Evolutionary conservation across 2,329 filamentous ascomycete species (phyloP), one percentile per base, ranked within the genome.

Genomic region (Ophiostoma populinum): DNA sequence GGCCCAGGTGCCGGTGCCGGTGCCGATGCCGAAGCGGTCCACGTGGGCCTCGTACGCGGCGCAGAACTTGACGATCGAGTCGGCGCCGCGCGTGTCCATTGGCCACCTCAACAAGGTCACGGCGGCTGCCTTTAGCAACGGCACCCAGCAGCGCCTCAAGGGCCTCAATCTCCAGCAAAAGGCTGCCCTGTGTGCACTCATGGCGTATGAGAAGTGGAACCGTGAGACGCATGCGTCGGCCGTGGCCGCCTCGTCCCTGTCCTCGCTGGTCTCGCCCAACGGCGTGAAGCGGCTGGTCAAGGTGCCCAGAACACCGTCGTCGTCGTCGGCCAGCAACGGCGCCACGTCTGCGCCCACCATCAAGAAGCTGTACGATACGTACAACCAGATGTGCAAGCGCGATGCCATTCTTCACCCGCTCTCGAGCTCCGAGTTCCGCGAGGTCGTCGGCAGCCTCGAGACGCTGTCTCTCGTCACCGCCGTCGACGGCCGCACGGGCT

Each of bases 151-250:
- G 47, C 73, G 90, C 39, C 70, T 98, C 11, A 78, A 80, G 53
- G 75, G 76, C 5, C 70, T 98, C 38, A 98, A 95, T 51, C 66
- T 98, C 3, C 92, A 98, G 51, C 90, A 98, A 55, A 95, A 93
- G 54, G 90, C 87, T 4, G 85, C 87, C 0, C 65, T 98, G 8
- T 98, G 90, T 57, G 74, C 87, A 0, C 64, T 98, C 11, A 67
- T 87, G 25, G 82, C 83, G 3, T 71, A 90, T n/a, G 86, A 94
- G 53, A 81, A 79, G 47, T 74, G 73, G 42, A 77, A 70, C 45
- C 64, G 71, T 32, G 59, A 59, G 36, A 57, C 61, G 38, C 69
- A 58, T 47, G 58, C 57, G 13, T 19, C 34, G 0, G 26, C 24
- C 13, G 34, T 35, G 17, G 29, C 32, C 2, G 27, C 35, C 12